These are phyloP conservation scores for Shiraia sp. DNA, from an alignment of 2,329 filamentous ascomycete species.

Conservation along the genomic window DNA sequence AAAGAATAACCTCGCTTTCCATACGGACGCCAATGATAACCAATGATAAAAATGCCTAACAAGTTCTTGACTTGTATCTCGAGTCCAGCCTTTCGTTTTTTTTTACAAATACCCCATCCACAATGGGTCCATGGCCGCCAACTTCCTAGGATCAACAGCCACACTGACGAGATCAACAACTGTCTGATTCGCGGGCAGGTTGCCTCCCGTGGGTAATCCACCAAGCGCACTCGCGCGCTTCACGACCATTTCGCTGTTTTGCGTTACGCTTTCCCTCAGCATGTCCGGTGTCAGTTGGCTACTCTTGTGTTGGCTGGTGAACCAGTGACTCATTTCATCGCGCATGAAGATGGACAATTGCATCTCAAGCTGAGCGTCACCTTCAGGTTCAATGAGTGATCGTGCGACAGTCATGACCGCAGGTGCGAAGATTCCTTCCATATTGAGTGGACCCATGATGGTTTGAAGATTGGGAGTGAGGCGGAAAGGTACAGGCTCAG, in stretches of 20 bases:
- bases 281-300: constrained; percentile 60
- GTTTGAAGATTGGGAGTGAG: constrained; percentile 95
- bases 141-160: constrained; percentile 87
- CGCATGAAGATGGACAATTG: constrained; percentile 92
- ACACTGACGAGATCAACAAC: constrained; percentile 93
- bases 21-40: too few species aligned
- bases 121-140: constrained; percentile 85
- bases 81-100: too few species aligned
- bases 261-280: constrained; percentile 77
- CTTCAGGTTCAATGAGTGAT: constrained; percentile 80
- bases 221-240: constrained; percentile 87
- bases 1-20: too few species aligned
- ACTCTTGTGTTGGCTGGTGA: constrained; percentile 75
- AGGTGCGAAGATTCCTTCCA: constrained; percentile 94
- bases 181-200: constrained; percentile 93
- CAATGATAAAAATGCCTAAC: too few species aligned
- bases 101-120: constrained; percentile 97
- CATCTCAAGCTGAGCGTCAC: constrained; percentile 76
- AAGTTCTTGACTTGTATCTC: too few species aligned
- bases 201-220: constrained; percentile 70
- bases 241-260: constrained; percentile 88
- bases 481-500: constrained; percentile 94
- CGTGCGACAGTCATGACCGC: constrained; percentile 95
- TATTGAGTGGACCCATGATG: constrained; percentile 92
- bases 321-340: constrained; percentile 98